Conservation (phyloP, 2,329 filamentous ascomycete species). For the Fusarium compactum region DNA sequence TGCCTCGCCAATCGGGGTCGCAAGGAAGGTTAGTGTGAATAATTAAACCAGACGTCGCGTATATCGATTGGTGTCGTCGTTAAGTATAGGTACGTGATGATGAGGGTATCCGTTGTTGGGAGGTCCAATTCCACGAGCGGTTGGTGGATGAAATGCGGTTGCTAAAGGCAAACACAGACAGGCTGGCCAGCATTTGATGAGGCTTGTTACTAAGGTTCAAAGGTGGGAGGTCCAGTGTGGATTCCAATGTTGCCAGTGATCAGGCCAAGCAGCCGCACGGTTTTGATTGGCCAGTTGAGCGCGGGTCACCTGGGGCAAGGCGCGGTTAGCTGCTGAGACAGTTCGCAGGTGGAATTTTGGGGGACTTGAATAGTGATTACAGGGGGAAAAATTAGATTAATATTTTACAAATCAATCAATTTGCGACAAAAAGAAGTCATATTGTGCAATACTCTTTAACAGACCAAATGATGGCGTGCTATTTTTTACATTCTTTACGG, state of each 20-base stretch:
- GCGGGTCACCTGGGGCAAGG: constrained; percentile 33
- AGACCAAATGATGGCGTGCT: neutral
- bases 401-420: neutral
- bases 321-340: constrained; percentile 41
- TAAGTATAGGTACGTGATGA: constrained; percentile 25
- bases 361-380: constrained; percentile 8
- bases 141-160: constrained; percentile 41
- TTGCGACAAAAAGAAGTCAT: neutral
- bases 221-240: constrained; percentile 40
- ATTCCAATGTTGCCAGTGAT: constrained; percentile 28
- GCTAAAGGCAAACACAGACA: constrained; percentile 31
- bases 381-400: neutral
- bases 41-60: constrained; percentile 31
- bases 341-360: constrained; percentile 11
- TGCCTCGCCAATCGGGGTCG: constrained; percentile 23
- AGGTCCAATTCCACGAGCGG: constrained; percentile 38
- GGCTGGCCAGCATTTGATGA: constrained; percentile 36
- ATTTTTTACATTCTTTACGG: neutral
- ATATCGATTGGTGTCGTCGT: constrained; percentile 15
- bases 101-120: constrained; percentile 20
- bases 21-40: constrained; percentile 25
- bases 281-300: constrained; percentile 42
- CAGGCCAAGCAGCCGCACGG: constrained; percentile 39
- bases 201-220: constrained; percentile 32
- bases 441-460: neutral